These are phyloP conservation scores for Claviceps sp. DNA, from an alignment of 2,329 filamentous ascomycete species.

Conservation along the genomic window DNA sequence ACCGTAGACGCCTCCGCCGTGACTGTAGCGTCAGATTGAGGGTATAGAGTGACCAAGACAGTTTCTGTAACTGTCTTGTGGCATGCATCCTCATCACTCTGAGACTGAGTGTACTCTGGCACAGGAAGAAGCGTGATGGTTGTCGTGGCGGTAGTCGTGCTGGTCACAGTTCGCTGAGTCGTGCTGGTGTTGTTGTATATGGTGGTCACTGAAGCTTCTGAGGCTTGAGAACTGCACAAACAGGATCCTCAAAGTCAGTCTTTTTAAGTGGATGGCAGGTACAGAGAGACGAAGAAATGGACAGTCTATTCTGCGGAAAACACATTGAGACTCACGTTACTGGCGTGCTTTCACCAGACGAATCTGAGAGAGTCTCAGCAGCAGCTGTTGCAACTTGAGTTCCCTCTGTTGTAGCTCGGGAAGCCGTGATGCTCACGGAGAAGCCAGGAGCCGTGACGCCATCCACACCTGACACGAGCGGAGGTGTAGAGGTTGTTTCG, in stretches of 20 bases:
- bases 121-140: slow-evolving; percentile 11
- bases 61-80: slow-evolving; percentile 4
- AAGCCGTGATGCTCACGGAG: slow-evolving; percentile 8
- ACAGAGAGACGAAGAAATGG: neutral
- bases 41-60: slow-evolving; percentile 5
- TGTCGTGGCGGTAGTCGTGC: slow-evolving; percentile 11
- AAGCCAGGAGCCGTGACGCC: slow-evolving; percentile 6
- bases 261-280: too few species aligned
- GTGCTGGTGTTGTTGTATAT: slow-evolving; percentile 15
- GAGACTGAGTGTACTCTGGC: slow-evolving; percentile 13
- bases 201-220: slow-evolving; percentile 19
- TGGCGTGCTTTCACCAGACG: slow-evolving; percentile 15
- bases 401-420: slow-evolving; percentile 1
- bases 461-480: slow-evolving; percentile 6
- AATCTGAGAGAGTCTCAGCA: neutral
- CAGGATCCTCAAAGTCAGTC: slow-evolving; percentile 1
- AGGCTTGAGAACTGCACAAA: slow-evolving; percentile 18
- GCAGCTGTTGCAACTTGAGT: slow-evolving; percentile 1
- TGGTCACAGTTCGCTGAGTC: slow-evolving; percentile 7
- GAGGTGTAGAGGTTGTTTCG: slow-evolving; percentile 6
- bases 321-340: slow-evolving; percentile 18
- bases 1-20: slow-evolving; percentile 12
- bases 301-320: too few species aligned
- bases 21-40: slow-evolving; percentile 14
- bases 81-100: slow-evolving; percentile 8